Percentiles rank a stretch among this genome's conserved stretches.
Evolutionary conservation across 768 basidiomycete species (phyloP).

Genomic region (Rubroboletus pulcherrimus): DNA sequence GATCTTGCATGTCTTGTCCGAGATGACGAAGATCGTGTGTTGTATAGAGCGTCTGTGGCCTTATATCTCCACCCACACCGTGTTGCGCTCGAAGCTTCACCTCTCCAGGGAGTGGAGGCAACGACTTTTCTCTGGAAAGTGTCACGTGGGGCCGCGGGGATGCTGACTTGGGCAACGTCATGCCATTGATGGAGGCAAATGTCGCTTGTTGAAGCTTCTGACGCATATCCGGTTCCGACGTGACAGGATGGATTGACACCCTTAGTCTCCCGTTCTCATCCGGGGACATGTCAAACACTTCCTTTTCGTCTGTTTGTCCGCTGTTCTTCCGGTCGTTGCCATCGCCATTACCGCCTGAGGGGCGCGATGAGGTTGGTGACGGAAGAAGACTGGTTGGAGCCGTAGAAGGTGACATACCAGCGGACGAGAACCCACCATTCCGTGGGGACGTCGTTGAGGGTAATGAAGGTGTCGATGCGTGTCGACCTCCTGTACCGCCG

Average conservation of each 20-base stretch:
- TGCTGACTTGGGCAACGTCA: conserved; percentile 27
- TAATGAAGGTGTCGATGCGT: conserved; percentile 67
- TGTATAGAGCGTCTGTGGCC: conserved; percentile 65
- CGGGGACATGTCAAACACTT: conserved; percentile 29
- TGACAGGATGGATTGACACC: conserved; percentile 47
- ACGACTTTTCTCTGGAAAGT: conserved; percentile 62
- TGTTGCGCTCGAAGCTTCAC: conserved; percentile 41
- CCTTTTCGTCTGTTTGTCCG: conserved; percentile 42
- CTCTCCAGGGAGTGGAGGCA: conserved; percentile 71
- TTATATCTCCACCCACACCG: conserved; percentile 35
- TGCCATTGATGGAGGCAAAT: conserved; percentile 32
- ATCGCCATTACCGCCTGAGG: conserved; percentile 56
- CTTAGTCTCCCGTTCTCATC: conserved; percentile 36
- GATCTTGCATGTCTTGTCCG: conserved; percentile 42
- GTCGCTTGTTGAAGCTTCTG: conserved; percentile 38
- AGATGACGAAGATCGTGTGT: conserved; percentile 55
- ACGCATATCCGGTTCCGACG: conserved; percentile 63
- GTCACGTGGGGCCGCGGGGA: conserved; percentile 11
- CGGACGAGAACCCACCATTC: conserved; percentile 46
- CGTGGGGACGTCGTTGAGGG: conserved; percentile 58
- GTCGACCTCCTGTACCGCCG: conserved; percentile 42
- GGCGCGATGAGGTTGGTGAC: conserved; percentile 71
- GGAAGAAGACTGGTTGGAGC: conserved; percentile 73
- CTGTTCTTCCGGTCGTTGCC: conserved; percentile 40
- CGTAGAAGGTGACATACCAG: conserved; percentile 70